These are phyloP conservation scores for Mycena floridula DNA, from an alignment of 768 basidiomycete genomes.

Conservation along the genomic window DNA sequence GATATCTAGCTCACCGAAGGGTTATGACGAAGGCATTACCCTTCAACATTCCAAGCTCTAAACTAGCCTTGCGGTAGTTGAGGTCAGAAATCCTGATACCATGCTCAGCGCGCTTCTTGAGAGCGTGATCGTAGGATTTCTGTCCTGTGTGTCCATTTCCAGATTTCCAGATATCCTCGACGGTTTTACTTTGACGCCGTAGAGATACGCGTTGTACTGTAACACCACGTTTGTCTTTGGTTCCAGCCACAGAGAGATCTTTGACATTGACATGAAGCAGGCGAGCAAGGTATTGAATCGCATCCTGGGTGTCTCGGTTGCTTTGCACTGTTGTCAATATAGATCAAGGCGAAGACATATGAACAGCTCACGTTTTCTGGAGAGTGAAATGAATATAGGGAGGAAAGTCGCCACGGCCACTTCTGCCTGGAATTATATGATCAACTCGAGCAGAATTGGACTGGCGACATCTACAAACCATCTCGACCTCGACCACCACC, in stretches of 20 bases:
- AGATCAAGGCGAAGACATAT: too few relatives aligned
- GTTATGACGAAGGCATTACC: conserved; percentile 96
- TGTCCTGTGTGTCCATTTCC: conserved; percentile 63
- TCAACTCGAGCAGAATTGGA: too few relatives aligned
- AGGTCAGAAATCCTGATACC: conserved; percentile 87
- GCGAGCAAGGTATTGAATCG: conserved; percentile 73
- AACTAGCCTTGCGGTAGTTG: conserved; percentile 70
- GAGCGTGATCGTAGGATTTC: conserved; percentile 48
- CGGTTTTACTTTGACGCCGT: conserved; percentile 66
- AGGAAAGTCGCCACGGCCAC: conserved; percentile 67
- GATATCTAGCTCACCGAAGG: conserved; percentile 52
- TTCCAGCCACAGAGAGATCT: conserved; percentile 88
- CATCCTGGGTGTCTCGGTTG: conserved; percentile 98
- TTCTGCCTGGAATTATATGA: too few relatives aligned
- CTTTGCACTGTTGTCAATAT: too few relatives aligned
- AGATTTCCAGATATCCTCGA: conserved; percentile 80
- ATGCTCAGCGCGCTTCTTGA: conserved; percentile 76
- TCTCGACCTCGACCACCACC: conserved; percentile 39
- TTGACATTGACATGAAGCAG: conserved; percentile 70
- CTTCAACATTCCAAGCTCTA: conserved; percentile 94
- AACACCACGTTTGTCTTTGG: conserved; percentile 97
- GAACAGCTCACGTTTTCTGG: conserved; percentile 93
- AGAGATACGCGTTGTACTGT: conserved; percentile 90
- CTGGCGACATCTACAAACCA: too few relatives aligned
- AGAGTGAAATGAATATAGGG: conserved; percentile 95